These are phyloP conservation scores for Yamadazyma triangularis DNA, from an alignment of 1,139 yeast species.

Conservation along the genomic window DNA sequence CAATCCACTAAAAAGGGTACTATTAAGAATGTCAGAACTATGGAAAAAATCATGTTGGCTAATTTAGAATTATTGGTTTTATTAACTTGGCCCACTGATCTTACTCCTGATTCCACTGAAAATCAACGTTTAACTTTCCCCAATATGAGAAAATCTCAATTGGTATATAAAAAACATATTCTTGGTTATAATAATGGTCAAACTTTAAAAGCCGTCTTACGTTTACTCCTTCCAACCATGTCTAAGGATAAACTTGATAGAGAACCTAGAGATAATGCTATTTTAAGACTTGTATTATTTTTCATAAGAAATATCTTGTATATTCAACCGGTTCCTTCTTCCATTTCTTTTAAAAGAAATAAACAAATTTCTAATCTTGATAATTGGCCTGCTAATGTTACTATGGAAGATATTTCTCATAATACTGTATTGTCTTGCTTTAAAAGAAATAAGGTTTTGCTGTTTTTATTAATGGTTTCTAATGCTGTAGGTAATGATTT, in stretches of 20 bases:
- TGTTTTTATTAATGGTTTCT: slow-evolving; percentile 63
- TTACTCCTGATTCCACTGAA: slow-evolving; percentile 43
- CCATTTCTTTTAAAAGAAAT: slow-evolving; percentile 26
- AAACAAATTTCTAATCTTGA: slow-evolving; percentile 24
- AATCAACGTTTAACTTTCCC: slow-evolving; percentile 56
- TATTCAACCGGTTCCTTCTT: slow-evolving; percentile 66
- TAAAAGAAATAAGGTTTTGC: slow-evolving; percentile 65
- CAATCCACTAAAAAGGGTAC: slow-evolving; percentile 19
- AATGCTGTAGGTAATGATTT: slow-evolving; percentile 63
- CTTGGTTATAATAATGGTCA: slow-evolving; percentile 56
- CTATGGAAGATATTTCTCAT: slow-evolving; percentile 64
- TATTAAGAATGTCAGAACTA: slow-evolving; percentile 27
- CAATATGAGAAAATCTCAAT: slow-evolving; percentile 62
- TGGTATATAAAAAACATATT: slow-evolving; percentile 66
- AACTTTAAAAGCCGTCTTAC: slow-evolving; percentile 63
- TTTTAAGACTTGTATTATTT: slow-evolving; percentile 66
- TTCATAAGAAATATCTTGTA: slow-evolving; percentile 72
- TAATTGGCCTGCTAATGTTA: slow-evolving; percentile 52
- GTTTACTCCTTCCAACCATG: slow-evolving; percentile 67
- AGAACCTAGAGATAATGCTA: slow-evolving; percentile 66
- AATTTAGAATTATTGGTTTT: slow-evolving; percentile 78
- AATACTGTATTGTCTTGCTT: slow-evolving; percentile 55
- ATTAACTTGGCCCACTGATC: slow-evolving; percentile 77
- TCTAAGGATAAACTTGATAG: slow-evolving; percentile 53
- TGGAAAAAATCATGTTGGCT: slow-evolving; percentile 63